These are phyloP conservation scores for Russula ochroleuca DNA, from an alignment of 768 basidiomycete genomes.

Conservation along the genomic window DNA sequence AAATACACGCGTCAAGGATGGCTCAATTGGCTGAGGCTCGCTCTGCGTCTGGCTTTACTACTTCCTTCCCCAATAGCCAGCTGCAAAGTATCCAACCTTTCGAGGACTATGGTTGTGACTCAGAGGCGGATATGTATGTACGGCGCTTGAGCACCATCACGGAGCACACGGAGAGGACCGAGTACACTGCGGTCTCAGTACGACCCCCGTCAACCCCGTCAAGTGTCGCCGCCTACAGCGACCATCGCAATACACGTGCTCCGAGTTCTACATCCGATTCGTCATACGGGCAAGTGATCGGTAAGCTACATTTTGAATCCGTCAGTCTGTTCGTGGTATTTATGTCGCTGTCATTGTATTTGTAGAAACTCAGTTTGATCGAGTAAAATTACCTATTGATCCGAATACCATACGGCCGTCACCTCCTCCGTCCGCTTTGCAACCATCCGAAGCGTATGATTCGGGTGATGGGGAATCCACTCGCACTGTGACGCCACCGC, in stretches of 20 bases:
- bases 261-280: conserved; percentile 43
- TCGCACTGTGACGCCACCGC: conserved; percentile 37
- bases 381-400: conserved; percentile 34
- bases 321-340: neutral
- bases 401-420: conserved; percentile 61
- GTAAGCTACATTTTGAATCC: conserved; percentile 37
- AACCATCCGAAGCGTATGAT: conserved; percentile 26
- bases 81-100: conserved; percentile 55
- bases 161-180: conserved; percentile 27
- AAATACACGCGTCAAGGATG: conserved; percentile 23
- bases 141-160: conserved; percentile 28
- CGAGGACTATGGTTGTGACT: conserved; percentile 29
- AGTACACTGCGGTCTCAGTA: conserved; percentile 9
- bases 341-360: neutral
- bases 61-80: conserved; percentile 45
- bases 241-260: conserved; percentile 9
- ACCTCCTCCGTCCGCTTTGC: conserved; percentile 63
- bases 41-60: conserved; percentile 30
- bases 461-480: conserved; percentile 37
- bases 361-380: conserved; percentile 25
- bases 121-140: conserved; percentile 13
- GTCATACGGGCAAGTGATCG: conserved; percentile 56
- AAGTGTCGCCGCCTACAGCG: conserved; percentile 7
- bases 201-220: conserved; percentile 22
- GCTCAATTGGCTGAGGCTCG: conserved; percentile 20